These are phyloP conservation scores for Pseudocohnilembus persalinus DNA, from an alignment of 169 alveolate genomes.

Conservation along the genomic window DNA sequence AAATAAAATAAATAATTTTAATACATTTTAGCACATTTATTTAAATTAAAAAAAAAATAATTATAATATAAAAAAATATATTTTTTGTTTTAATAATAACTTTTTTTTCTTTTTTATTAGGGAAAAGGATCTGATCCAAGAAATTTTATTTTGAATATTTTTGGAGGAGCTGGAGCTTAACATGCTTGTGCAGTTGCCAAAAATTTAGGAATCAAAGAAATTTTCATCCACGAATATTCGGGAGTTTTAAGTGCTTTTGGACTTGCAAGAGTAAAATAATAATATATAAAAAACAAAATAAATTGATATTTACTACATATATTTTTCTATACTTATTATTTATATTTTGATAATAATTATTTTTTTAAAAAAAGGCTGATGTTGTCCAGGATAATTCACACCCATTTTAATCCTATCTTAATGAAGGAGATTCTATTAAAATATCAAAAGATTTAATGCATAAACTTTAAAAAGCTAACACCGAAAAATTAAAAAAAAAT, in stretches of 20 bases:
- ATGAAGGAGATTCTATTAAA: background rate
- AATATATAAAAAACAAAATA: background rate
- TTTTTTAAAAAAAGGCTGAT: too few relatives aligned
- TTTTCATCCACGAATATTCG: slow-evolving; percentile 76
- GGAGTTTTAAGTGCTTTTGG: slow-evolving; percentile 88
- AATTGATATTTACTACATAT: too few relatives aligned
- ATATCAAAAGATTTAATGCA: background rate
- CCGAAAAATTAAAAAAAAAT: background rate
- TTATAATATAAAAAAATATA: too few relatives aligned
- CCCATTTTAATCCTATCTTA: background rate
- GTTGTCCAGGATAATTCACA: background rate
- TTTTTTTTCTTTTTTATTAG: too few relatives aligned
- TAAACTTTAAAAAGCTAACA: background rate
- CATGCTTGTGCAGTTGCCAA: slow-evolving; percentile 84
- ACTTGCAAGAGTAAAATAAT: slow-evolving; percentile 48
- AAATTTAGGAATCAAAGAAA: slow-evolving; percentile 61
- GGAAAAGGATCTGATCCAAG: slow-evolving; percentile 77
- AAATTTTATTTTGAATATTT: slow-evolving; percentile 69
- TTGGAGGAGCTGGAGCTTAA: slow-evolving; percentile 91
- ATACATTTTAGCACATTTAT: too few relatives aligned
- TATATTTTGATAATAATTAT: too few relatives aligned
- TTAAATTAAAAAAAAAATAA: too few relatives aligned
- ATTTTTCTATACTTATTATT: too few relatives aligned
- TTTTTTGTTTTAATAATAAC: too few relatives aligned
- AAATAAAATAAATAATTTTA: too few relatives aligned